Evolutionary conservation across 768 basidiomycete species (phyloP).

Genomic region (Hypholoma fasciculare): DNA sequence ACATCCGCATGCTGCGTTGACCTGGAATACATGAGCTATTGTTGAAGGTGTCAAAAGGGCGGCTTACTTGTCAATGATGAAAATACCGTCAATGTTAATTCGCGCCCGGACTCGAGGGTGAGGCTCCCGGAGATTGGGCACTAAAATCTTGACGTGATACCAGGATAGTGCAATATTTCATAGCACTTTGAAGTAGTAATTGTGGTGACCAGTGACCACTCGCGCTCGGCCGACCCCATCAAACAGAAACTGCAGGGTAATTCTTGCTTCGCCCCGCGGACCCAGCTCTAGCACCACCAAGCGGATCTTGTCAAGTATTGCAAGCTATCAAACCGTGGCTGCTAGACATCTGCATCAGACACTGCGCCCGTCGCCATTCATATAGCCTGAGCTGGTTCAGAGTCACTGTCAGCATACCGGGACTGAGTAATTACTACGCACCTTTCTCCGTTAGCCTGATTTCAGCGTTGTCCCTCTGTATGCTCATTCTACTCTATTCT

Average conservation of each 20-base stretch:
- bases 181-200: constrained; percentile 54
- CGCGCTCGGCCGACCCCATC: constrained; percentile 48
- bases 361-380: constrained; percentile 36
- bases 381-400: constrained; percentile 30
- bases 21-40: constrained; percentile 35
- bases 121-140: constrained; percentile 52
- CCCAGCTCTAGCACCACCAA: constrained; percentile 38
- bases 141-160: constrained; percentile 36
- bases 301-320: constrained; percentile 34
- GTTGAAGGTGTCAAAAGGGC: background rate
- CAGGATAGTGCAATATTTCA: constrained; percentile 65
- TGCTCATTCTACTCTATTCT: constrained; percentile 89
- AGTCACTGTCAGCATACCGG: background rate
- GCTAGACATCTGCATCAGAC: constrained; percentile 45
- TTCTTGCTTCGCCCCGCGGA: constrained; percentile 45
- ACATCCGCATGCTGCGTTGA: constrained; percentile 60
- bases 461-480: constrained; percentile 90
- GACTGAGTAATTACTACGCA: constrained; percentile 10
- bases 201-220: background rate
- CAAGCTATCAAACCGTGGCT: constrained; percentile 33
- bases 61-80: background rate
- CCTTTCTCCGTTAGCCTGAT: constrained; percentile 78
- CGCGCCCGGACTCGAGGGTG: constrained; percentile 56
- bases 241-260: constrained; percentile 34
- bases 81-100: constrained; percentile 70